phyloP scores from a whole-genome alignment of 257 asterid genomes.

The Sherardia arvensis region DNA sequence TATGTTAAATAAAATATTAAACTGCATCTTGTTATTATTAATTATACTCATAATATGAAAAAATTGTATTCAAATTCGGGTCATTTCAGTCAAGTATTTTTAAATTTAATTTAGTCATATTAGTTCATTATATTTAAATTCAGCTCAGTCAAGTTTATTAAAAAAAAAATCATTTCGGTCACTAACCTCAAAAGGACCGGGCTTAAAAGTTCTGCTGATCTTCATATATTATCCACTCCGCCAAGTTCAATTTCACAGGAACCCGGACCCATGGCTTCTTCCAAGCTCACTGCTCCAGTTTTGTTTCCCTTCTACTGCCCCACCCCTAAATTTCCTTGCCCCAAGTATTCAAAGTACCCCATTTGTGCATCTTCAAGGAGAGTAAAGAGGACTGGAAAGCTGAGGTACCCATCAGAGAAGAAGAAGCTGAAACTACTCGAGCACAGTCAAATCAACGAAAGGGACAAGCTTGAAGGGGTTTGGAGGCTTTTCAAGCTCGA shows the following conservation, averaged over 20 bases:
- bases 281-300: conserved; percentile 22
- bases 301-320: conserved; percentile 22
- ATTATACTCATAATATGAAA: too few species aligned
- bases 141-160: too few species aligned
- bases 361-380: conserved; percentile 41
- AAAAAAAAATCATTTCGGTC: too few species aligned
- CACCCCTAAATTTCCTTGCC: conserved; percentile 12
- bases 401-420: conserved; percentile 95
- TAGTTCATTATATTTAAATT: too few species aligned
- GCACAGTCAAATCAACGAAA: conserved; percentile 23
- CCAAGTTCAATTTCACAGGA: conserved; percentile 3
- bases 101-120: too few species aligned
- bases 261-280: conserved; percentile 35
- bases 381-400: conserved; percentile 70
- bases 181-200: too few species aligned
- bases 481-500: conserved; percentile 79
- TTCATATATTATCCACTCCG: background rate
- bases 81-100: too few species aligned
- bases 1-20: too few species aligned
- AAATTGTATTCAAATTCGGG: too few species aligned
- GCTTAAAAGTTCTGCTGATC: too few species aligned
- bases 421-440: conserved; percentile 50
- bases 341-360: conserved; percentile 12
- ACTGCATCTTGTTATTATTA: too few species aligned
- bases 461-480: conserved; percentile 43